These are phyloP conservation scores for Oleoguttula mirabilis DNA, from an alignment of 495 filamentous ascomycete species.

Conservation along the genomic window DNA sequence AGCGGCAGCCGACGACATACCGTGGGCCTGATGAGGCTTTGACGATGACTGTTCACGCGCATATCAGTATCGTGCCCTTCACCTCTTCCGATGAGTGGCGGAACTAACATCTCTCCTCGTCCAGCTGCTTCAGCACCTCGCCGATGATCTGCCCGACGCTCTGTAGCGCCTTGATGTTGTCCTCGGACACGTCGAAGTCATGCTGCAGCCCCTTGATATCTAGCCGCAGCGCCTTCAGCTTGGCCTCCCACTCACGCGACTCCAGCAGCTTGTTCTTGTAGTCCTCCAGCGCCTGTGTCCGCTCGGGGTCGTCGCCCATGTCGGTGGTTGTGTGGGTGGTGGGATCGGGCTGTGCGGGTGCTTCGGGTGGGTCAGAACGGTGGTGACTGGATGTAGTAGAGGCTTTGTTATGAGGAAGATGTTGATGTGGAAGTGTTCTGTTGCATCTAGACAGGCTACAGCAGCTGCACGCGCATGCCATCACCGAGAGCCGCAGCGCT, in stretches of 20 bases:
- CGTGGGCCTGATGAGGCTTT: conserved; percentile 95
- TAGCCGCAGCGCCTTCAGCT: conserved; percentile 78
- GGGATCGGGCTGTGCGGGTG: no score
- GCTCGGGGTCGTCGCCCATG: conserved; percentile 41
- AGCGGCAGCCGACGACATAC: conserved; percentile 97
- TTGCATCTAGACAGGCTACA: no score
- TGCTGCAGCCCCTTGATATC: conserved; percentile 92
- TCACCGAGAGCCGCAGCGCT: no score
- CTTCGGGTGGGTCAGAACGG: no score
- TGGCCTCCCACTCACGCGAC: conserved; percentile 95
- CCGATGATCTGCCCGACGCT: conserved; percentile 99
- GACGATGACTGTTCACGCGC: conserved; percentile 43
- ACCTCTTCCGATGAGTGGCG: background rate
- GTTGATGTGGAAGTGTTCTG: no score
- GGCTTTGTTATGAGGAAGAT: no score
- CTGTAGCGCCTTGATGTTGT: conserved; percentile 98
- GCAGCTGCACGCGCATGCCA: no score
- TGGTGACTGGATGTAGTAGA: no score
- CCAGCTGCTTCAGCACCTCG: conserved; percentile 95
- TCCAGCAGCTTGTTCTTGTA: conserved; percentile 92
- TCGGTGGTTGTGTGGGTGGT: background rate
- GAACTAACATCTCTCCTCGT: conserved; percentile 93
- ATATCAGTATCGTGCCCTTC: background rate
- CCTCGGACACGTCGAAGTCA: conserved; percentile 92
- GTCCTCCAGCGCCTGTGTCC: conserved; percentile 69